These are phyloP conservation scores for Cylindrodendrum hubeiense DNA, from an alignment of 2,329 filamentous ascomycete species.

Conservation along the genomic window DNA sequence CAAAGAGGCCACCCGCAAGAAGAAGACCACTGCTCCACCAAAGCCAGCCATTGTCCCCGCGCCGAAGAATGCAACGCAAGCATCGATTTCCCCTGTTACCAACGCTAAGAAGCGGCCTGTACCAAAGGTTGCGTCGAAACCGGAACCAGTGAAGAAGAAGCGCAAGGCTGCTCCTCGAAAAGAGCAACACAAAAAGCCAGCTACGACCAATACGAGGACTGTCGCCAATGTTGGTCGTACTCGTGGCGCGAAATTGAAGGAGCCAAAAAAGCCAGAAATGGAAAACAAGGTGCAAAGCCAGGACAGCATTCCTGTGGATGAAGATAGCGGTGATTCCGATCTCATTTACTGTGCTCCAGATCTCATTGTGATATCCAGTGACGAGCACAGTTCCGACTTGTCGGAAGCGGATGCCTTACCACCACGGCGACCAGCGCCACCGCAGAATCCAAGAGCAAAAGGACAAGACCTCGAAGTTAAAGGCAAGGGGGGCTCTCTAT, in stretches of 20 bases:
- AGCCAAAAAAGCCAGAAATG: not conserved
- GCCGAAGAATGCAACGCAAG: conserved; percentile 27
- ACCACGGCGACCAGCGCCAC: not conserved
- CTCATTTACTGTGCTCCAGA: not conserved
- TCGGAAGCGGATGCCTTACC: conserved; percentile 15
- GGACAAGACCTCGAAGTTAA: not conserved
- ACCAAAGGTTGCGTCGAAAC: conserved; percentile 4
- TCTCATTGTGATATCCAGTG: conserved; percentile 36
- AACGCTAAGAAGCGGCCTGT: conserved; percentile 26
- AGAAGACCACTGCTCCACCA: not conserved
- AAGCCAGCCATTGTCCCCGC: conserved; percentile 31
- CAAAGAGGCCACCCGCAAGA: conserved; percentile 25
- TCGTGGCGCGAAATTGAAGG: not conserved
- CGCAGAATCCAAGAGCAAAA: not conserved
- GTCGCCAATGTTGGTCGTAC: no score
- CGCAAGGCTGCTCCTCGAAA: not conserved
- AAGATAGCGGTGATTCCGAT: not conserved
- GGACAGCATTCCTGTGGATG: not conserved
- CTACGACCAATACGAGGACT: not conserved
- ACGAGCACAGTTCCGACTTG: conserved; percentile 14
- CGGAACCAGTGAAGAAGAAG: conserved; percentile 8
- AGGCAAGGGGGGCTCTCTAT: no score
- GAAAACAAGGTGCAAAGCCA: not conserved
- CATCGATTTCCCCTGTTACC: conserved; percentile 29
- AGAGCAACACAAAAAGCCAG: not conserved